Conservation (phyloP, 768 basidiomycete species). For the Hericium erinaceus region DNA sequence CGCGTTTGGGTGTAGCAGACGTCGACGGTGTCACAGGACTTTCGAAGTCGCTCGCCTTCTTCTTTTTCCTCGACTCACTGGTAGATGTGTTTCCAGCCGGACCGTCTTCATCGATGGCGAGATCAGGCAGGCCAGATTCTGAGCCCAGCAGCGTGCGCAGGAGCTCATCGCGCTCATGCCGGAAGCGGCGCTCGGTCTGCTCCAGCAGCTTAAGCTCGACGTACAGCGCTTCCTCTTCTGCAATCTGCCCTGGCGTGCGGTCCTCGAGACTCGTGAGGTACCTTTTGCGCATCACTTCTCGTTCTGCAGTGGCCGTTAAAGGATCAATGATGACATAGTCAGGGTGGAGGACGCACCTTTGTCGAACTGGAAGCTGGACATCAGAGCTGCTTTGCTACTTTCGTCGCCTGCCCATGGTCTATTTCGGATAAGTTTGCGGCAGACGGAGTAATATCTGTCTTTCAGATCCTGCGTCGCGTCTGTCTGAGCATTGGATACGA, state of each 20-base stretch:
- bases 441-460: slow-evolving; percentile 88
- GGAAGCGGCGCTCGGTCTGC: slow-evolving; percentile 83
- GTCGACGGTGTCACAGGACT: slow-evolving; percentile 40
- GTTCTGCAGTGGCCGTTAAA: slow-evolving; percentile 36
- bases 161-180: slow-evolving; percentile 81
- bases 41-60: slow-evolving; percentile 42
- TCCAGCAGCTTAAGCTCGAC: slow-evolving; percentile 92
- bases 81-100: slow-evolving; percentile 11
- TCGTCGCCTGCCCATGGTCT: slow-evolving; percentile 83
- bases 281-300: slow-evolving; percentile 80
- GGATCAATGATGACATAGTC: background rate
- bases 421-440: slow-evolving; percentile 77
- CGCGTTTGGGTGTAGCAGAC: slow-evolving; percentile 14
- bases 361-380: slow-evolving; percentile 77
- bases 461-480: slow-evolving; percentile 65
- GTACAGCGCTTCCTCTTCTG: slow-evolving; percentile 92
- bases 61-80: slow-evolving; percentile 46
- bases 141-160: slow-evolving; percentile 77
- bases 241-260: slow-evolving; percentile 82
- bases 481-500: background rate
- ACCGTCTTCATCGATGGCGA: slow-evolving; percentile 57
- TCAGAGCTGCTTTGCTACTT: slow-evolving; percentile 50
- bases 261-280: slow-evolving; percentile 83
- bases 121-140: slow-evolving; percentile 76
- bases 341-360: slow-evolving; percentile 45